A percentile compares a stretch with the other conserved stretches of the same genome.
phyloP scores from a whole-genome alignment of 2,329 filamentous ascomycete species.

The Fusarium staphyleae region DNA sequence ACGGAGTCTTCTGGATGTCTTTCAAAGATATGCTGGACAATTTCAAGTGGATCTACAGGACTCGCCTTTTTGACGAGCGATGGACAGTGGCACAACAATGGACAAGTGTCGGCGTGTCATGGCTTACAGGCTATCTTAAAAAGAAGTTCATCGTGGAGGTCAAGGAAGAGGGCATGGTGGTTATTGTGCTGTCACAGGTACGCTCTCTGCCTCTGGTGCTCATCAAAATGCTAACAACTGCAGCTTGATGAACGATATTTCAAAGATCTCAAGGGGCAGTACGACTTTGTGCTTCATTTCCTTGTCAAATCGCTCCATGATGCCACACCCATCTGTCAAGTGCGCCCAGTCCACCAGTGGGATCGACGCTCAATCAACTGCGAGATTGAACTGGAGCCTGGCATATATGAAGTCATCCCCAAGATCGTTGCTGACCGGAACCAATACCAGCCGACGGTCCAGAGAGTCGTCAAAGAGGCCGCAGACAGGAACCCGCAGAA shows the following conservation, averaged over 20 bases:
- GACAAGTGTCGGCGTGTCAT: constrained; percentile 53
- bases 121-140: constrained; percentile 54
- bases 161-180: constrained; percentile 50
- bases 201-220: neutral
- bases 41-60: constrained; percentile 54
- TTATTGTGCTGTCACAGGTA: constrained; percentile 53
- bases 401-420: constrained; percentile 72
- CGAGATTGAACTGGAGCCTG: constrained; percentile 74
- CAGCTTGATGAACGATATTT: constrained; percentile 57
- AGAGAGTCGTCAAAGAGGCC: constrained; percentile 63
- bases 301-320: constrained; percentile 44
- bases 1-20: constrained; percentile 62
- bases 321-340: constrained; percentile 33
- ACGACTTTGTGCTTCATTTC: constrained; percentile 53
- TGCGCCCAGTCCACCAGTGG: constrained; percentile 38
- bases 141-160: constrained; percentile 54
- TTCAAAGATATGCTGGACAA: constrained; percentile 54
- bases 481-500: constrained; percentile 65
- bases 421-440: constrained; percentile 67
- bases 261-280: constrained; percentile 53
- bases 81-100: constrained; percentile 57
- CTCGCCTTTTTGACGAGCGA: constrained; percentile 54
- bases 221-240: constrained; percentile 9
- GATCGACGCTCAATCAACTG: constrained; percentile 71
- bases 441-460: constrained; percentile 56